These are phyloP conservation scores for Tolypocladium tropicale DNA, from an alignment of 2,329 filamentous ascomycete species.

Conservation along the genomic window DNA sequence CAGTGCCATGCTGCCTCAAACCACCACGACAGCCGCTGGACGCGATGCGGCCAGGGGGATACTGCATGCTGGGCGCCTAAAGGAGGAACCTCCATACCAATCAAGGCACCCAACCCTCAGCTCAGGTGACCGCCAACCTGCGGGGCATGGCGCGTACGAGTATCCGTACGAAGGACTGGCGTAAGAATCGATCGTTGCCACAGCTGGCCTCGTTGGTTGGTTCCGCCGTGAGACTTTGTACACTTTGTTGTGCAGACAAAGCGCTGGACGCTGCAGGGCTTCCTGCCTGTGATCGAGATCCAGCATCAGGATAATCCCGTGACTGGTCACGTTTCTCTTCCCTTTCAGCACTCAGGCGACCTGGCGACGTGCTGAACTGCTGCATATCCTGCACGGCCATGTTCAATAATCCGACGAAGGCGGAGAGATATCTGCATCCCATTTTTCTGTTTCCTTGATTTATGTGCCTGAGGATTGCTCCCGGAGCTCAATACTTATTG, in stretches of 20 bases:
- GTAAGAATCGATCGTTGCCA: neutral
- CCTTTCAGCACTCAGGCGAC: neutral
- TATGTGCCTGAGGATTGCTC: too few species aligned
- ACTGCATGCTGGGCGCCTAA: neutral
- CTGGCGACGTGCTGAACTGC: neutral
- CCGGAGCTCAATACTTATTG: neutral
- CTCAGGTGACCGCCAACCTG: neutral
- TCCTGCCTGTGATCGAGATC: neutral
- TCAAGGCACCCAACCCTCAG: neutral
- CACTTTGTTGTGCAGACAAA: neutral
- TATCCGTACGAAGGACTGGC: too few species aligned
- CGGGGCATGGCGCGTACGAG: neutral
- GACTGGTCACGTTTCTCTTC: neutral
- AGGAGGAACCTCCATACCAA: neutral
- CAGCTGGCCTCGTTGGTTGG: neutral
- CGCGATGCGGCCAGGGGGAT: neutral
- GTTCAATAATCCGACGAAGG: too few species aligned
- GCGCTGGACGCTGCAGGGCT: neutral
- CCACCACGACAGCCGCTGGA: neutral
- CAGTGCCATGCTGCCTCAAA: neutral
- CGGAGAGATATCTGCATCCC: too few species aligned
- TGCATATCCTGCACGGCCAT: neutral
- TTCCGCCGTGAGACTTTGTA: neutral
- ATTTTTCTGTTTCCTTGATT: too few species aligned
- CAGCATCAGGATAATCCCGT: neutral